phyloP scores from a whole-genome alignment of 75 land plant species.

The Sequoia sempervirens region DNA sequence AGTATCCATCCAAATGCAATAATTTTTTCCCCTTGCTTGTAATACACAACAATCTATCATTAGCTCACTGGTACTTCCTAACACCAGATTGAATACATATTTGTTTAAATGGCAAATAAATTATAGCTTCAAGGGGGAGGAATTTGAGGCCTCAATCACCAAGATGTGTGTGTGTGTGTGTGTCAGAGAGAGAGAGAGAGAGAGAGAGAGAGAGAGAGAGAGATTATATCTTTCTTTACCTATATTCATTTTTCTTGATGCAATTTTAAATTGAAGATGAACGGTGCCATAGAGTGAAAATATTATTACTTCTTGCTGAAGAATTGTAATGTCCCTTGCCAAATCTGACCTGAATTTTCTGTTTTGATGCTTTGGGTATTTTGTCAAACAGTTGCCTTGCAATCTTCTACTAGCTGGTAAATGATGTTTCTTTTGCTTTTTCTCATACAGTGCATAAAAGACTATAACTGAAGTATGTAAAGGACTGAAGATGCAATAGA shows the following conservation, averaged over 20 bases:
- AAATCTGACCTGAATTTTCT: too few species aligned
- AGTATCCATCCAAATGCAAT: not conserved
- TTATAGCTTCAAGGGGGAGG: not conserved
- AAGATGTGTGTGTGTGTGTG: too few species aligned
- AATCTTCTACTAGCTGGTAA: too few species aligned
- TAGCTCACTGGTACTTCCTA: not conserved
- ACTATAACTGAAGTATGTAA: too few species aligned
- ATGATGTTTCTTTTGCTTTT: too few species aligned
- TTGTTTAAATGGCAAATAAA: not conserved
- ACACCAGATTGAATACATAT: not conserved
- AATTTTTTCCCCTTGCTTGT: not conserved
- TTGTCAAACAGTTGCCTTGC: too few species aligned
- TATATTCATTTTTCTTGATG: not conserved
- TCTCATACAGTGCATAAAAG: too few species aligned
- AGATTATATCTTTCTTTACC: not conserved
- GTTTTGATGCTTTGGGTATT: too few species aligned
- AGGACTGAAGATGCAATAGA: too few species aligned
- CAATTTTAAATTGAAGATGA: not conserved
- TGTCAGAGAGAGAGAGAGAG: too few species aligned
- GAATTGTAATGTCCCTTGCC: too few species aligned
- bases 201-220: too few species aligned
- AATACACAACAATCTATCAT: not conserved
- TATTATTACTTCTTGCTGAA: not conserved
- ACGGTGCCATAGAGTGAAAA: not conserved
- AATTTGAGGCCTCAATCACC: not conserved